Evolutionary conservation across 352 stramenopile genomes (phyloP).

Genomic region (Globisporangium spinosum): DNA sequence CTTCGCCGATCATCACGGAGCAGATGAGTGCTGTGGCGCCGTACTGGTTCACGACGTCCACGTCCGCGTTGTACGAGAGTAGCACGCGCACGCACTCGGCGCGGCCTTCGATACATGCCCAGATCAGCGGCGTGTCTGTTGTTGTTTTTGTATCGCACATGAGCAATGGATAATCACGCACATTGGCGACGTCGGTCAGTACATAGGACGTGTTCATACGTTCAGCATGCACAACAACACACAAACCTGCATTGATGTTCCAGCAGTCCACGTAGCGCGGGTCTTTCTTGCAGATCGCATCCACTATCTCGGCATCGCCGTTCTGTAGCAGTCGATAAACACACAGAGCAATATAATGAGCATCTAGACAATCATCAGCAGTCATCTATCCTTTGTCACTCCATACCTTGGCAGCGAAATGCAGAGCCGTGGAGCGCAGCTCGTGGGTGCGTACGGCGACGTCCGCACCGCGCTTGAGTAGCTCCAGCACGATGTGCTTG

Average conservation of each 20-base stretch:
- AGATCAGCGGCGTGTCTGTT: constrained; percentile 70
- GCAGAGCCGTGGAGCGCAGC: constrained; percentile 66
- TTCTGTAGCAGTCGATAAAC: constrained; percentile 30
- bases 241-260: constrained; percentile 59
- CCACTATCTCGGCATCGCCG: constrained; percentile 57
- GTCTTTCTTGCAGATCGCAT: constrained; percentile 66
- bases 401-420: constrained; percentile 75
- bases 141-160: not conserved
- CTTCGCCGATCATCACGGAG: constrained; percentile 75
- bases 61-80: constrained; percentile 53
- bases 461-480: constrained; percentile 57
- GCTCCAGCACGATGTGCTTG: constrained; percentile 42
- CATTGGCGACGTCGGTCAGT: not conserved
- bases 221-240: not conserved
- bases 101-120: constrained; percentile 78
- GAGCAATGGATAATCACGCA: not conserved
- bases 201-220: not conserved
- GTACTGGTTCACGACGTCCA: constrained; percentile 69
- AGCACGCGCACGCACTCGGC: constrained; percentile 63
- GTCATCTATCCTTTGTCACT: not conserved
- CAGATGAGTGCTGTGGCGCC: constrained; percentile 70
- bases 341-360: not conserved
- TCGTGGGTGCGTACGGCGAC: constrained; percentile 66
- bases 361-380: not conserved
- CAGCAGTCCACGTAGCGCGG: constrained; percentile 49